Percentiles rank a stretch among this genome's conserved stretches.
phyloP scores from a whole-genome alignment of 2,329 filamentous ascomycete species.

The Xylaria sp. region DNA sequence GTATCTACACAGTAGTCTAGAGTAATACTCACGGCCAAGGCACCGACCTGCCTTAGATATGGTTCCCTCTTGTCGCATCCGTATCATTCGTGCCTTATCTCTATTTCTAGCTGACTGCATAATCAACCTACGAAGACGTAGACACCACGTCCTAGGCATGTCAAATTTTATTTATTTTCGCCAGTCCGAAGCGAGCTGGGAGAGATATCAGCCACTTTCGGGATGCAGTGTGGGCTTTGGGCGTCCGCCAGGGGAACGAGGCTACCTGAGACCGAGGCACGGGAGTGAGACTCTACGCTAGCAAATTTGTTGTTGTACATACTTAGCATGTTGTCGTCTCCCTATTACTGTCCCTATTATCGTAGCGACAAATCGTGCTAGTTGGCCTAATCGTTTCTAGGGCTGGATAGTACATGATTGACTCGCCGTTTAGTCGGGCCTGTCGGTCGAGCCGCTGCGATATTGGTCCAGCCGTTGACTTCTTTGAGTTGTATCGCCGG shows the following conservation, averaged over 20 bases:
- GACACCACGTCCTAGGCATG: background rate
- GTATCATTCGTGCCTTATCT: slow-evolving; percentile 17
- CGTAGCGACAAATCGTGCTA: background rate
- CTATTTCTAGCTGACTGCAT: background rate
- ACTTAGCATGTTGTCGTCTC: background rate
- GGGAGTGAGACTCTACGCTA: background rate
- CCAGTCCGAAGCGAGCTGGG: background rate
- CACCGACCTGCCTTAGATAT: background rate
- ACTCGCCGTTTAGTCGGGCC: background rate
- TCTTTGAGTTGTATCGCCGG: background rate
- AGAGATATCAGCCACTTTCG: slow-evolving; percentile 18
- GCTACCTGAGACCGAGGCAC: slow-evolving; percentile 5
- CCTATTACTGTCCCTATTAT: background rate
- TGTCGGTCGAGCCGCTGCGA: slow-evolving; percentile 11
- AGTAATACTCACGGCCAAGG: background rate
- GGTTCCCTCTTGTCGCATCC: slow-evolving; percentile 14
- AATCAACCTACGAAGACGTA: background rate
- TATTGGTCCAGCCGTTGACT: slow-evolving; percentile 3
- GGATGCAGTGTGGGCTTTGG: background rate
- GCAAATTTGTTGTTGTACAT: background rate
- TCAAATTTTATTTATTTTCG: background rate
- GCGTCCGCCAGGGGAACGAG: background rate
- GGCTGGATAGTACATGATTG: background rate
- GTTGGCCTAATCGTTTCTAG: background rate
- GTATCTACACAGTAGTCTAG: too few relatives aligned